Evolutionary conservation across 768 basidiomycete species (phyloP).

Genomic region (Mycena kentingensis): DNA sequence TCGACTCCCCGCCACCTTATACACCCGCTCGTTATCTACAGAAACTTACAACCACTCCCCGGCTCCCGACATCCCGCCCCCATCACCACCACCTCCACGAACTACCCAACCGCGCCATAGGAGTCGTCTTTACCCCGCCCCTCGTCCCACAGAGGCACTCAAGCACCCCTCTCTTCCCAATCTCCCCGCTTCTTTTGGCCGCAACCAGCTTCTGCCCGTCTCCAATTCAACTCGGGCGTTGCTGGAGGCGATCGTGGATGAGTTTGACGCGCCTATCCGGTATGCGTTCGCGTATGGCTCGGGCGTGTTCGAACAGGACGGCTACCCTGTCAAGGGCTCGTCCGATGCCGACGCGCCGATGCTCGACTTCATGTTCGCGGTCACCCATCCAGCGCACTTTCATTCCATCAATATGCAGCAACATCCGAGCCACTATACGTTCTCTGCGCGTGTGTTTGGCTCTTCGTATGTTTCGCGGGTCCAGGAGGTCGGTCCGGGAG

Average conservation of each 20-base stretch:
- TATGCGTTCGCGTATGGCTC: constrained; percentile 98
- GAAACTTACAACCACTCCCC: constrained; percentile 37
- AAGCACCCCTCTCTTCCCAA: constrained; percentile 43
- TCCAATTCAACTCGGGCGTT: constrained; percentile 77
- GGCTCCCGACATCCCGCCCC: constrained; percentile 37
- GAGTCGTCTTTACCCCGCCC: constrained; percentile 46
- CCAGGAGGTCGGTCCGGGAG: constrained; percentile 76
- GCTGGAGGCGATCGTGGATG: constrained; percentile 74
- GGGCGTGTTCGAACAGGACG: constrained; percentile 92
- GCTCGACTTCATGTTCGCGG: constrained; percentile 97
- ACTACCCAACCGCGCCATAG: constrained; percentile 35
- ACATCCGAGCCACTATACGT: constrained; percentile 87
- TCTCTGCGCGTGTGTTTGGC: constrained; percentile 84
- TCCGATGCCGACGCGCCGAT: constrained; percentile 56
- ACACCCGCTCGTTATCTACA: constrained; percentile 46
- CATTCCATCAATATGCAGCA: constrained; percentile 96
- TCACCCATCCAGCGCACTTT: constrained; percentile 90
- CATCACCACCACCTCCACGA: constrained; percentile 35
- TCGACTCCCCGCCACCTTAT: constrained; percentile 26
- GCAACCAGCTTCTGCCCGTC: constrained; percentile 80
- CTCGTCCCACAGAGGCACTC: constrained; percentile 45
- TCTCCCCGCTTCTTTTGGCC: constrained; percentile 73
- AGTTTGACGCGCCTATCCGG: constrained; percentile 88
- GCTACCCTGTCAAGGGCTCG: constrained; percentile 50
- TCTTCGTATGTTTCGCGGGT: constrained; percentile 78